Base-by-base conservation (phyloP, 805 yeast genomes). In the Saccharomycodes ludwigii region DNA sequence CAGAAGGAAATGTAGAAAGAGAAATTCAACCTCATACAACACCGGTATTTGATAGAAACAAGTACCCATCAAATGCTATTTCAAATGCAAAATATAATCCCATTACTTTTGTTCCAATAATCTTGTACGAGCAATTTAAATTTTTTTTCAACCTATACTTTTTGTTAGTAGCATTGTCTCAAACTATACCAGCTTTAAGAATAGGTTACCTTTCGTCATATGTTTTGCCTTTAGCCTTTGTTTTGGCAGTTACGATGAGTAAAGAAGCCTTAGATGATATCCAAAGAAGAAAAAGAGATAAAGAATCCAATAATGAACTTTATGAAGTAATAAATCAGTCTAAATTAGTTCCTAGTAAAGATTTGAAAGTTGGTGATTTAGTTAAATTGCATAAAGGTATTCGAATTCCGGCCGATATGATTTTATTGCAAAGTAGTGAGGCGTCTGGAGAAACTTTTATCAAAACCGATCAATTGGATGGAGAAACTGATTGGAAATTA, bases 401-500 rank as follows among this genome's bases (percentile, higher is more conserved):
- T 36, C 70, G 98, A 33, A 71, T 91, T 2, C 99, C 99, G 0
- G 97, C 98, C 1, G 99, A 91, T 54, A 66, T 85, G 73, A 61
- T 91, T 6, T 56, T 91, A 18, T 58, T 91, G 27, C 93, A 83
- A 49, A 76, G 95, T 1, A 75, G 84, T 35, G 95, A 83, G 49
- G 50, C 65, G 3, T 65, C 69, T 3, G 96, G 95, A 6, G 99
- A 91, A 49, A 69, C 86, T 2, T 91, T 93, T 47, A 82, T 91
- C 41, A 81, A 94, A 46, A 91, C 99, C 1, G 99, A 91, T 60
- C 99, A 91, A 58, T 63, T 91, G 31, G 99, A 91, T 55, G 99
- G 99, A 50, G 99, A 91, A 55, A 91, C 99, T 5, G 99, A 91
- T 58, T 91, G 99, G 99, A 91, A 91, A 53, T 63, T 91, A 34